phyloP scores from a whole-genome alignment of 1,139 yeast genomes.

The Hyphopichia wangnamkhiaoensis region DNA sequence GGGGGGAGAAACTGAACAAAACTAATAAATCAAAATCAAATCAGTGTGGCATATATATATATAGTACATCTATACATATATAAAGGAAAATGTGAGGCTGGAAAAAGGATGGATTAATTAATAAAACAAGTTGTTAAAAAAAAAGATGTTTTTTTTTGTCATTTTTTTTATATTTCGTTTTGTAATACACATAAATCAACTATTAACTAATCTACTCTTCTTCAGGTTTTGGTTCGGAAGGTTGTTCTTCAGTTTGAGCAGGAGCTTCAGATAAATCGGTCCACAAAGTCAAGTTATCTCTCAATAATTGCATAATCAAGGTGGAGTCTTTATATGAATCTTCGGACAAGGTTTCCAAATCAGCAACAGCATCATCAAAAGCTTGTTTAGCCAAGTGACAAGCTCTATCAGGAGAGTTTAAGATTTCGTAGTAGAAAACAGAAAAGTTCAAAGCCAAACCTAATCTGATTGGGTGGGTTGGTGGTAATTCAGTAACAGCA shows the following conservation, averaged over 20 bases:
- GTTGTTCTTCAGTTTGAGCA: conserved; percentile 55
- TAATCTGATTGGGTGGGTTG: conserved; percentile 98
- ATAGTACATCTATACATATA: too few species aligned
- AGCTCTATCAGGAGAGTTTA: conserved; percentile 97
- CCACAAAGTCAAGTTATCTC: conserved; percentile 98
- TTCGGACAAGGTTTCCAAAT: conserved; percentile 94
- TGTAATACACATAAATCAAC: conserved; percentile 10
- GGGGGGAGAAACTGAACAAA: too few species aligned
- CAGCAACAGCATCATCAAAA: conserved; percentile 98
- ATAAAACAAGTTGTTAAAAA: conserved; percentile 5
- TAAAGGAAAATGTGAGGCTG: too few species aligned
- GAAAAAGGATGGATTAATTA: too few species aligned
- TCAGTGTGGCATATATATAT: too few species aligned
- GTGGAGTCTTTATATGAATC: conserved; percentile 98
- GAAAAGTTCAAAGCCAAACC: conserved; percentile 98
- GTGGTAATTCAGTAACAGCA: conserved; percentile 95
- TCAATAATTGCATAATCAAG: conserved; percentile 95
- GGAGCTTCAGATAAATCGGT: conserved; percentile 94
- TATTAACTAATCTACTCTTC: conserved; percentile 32
- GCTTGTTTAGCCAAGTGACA: conserved; percentile 99
- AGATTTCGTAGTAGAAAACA: conserved; percentile 96
- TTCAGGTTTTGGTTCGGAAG: conserved; percentile 36
- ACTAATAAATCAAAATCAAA: not conserved
- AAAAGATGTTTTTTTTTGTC: not conserved
- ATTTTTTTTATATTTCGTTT: not conserved